Evolutionary conservation across 495 filamentous ascomycete species (phyloP).

Genomic region (Tuber brumale): DNA sequence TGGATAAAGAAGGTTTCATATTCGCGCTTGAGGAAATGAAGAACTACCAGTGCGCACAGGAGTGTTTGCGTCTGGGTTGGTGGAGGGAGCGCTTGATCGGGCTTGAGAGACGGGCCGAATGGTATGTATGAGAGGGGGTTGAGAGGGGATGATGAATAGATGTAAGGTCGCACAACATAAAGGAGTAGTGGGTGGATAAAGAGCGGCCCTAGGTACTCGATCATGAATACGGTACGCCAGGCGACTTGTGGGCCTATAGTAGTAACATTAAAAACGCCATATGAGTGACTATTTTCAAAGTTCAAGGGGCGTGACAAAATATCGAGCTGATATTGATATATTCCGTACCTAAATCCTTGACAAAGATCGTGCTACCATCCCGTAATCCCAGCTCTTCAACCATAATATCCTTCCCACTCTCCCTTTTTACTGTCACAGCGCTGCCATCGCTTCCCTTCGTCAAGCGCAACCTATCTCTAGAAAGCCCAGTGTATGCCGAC

Average conservation of each 20-base stretch:
- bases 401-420: slow-evolving; percentile 55
- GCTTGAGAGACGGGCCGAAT: slow-evolving; percentile 45
- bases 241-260: slow-evolving; percentile 73
- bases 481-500: slow-evolving; percentile 50
- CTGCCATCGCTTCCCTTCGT: slow-evolving; percentile 65
- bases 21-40: slow-evolving; percentile 94
- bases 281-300: neutral
- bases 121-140: slow-evolving; percentile 41
- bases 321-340: slow-evolving; percentile 1
- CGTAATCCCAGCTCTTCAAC: slow-evolving; percentile 59
- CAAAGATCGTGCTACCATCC: slow-evolving; percentile 65
- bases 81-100: slow-evolving; percentile 42
- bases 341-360: slow-evolving; percentile 85
- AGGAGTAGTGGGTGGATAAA: slow-evolving; percentile 72
- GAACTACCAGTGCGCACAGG: slow-evolving; percentile 60
- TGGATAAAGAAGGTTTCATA: slow-evolving; percentile 90
- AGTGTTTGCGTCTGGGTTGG: slow-evolving; percentile 59
- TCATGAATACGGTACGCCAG: slow-evolving; percentile 88
- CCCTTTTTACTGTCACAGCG: slow-evolving; percentile 61
- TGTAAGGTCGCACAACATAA: slow-evolving; percentile 61
- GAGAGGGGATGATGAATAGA: slow-evolving; percentile 57
- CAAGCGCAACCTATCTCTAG: slow-evolving; percentile 59
- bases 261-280: slow-evolving; percentile 8
- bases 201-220: slow-evolving; percentile 94
- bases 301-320: neutral